Conservation (phyloP, 805 yeast genomes). For the Candida vaughaniae region DNA sequence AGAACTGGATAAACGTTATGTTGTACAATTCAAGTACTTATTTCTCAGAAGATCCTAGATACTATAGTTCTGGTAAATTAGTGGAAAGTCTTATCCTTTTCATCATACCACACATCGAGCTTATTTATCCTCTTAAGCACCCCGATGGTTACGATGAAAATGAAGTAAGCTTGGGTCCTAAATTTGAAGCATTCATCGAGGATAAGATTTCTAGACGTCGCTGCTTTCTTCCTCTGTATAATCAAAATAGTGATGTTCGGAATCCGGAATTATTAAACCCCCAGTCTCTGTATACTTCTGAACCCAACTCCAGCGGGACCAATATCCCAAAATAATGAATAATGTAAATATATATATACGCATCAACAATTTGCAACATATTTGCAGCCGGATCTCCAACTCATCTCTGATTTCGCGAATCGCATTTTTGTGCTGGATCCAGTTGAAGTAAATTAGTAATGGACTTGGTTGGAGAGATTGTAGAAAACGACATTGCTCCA, state of each 20-base stretch:
- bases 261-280: background rate
- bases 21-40: slow-evolving; percentile 8
- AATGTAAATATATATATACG: no score
- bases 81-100: slow-evolving; percentile 15
- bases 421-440: no score
- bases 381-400: no score
- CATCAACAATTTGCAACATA: no score
- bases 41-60: slow-evolving; percentile 3
- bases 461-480: slow-evolving; percentile 73
- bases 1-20: slow-evolving; percentile 36
- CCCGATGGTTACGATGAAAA: background rate
- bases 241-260: no score
- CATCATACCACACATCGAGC: slow-evolving; percentile 24
- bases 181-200: slow-evolving; percentile 13
- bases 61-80: slow-evolving; percentile 14
- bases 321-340: no score
- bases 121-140: slow-evolving; percentile 4
- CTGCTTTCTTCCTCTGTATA: slow-evolving; percentile 20
- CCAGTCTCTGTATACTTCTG: background rate
- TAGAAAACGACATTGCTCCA: slow-evolving; percentile 52
- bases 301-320: no score
- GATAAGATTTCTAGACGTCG: slow-evolving; percentile 15
- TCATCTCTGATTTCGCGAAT: no score
- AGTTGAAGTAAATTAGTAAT: no score
- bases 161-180: slow-evolving; percentile 7